Percentiles rank a stretch among this genome's conserved stretches.
Conservation (phyloP, 1,284 basidiomycete species). For the Microbotryum lychnidis-dioicae region DNA sequence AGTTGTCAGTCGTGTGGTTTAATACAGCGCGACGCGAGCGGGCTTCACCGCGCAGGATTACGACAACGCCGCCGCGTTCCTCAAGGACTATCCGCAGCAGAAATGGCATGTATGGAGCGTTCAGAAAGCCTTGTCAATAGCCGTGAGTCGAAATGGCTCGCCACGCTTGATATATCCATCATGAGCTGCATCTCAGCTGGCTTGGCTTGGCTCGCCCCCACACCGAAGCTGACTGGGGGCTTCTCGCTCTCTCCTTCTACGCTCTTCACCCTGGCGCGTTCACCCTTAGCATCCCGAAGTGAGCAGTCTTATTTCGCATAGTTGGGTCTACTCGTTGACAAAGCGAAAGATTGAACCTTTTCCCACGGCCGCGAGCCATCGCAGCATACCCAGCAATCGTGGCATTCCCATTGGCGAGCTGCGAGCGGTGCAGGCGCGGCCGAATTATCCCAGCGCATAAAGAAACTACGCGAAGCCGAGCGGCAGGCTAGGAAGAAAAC, state of each 20-base stretch:
- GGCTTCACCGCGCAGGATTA: conserved; percentile 8
- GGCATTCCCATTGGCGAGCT: not conserved
- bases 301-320: too few relatives aligned
- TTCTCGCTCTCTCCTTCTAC: not conserved
- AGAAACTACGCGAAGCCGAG: too few relatives aligned
- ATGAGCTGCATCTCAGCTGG: not conserved
- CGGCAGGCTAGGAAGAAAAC: too few relatives aligned
- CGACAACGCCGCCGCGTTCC: conserved; percentile 6
- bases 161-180: not conserved
- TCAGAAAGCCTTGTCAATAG: not conserved
- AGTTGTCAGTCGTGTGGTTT: too few relatives aligned
- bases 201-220: not conserved
- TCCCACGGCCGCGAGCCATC: not conserved
- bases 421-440: too few relatives aligned
- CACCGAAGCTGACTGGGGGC: not conserved
- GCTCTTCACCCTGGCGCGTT: not conserved
- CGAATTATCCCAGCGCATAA: too few relatives aligned
- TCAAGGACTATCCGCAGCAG: not conserved
- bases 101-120: not conserved
- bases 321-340: too few relatives aligned
- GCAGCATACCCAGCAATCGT: conserved; percentile 4
- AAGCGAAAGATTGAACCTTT: too few relatives aligned
- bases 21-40: too few relatives aligned
- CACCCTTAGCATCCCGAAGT: not conserved
- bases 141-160: not conserved